Conservation (phyloP, 495 filamentous ascomycete genomes). For the Lichenothelia convexa region DNA sequence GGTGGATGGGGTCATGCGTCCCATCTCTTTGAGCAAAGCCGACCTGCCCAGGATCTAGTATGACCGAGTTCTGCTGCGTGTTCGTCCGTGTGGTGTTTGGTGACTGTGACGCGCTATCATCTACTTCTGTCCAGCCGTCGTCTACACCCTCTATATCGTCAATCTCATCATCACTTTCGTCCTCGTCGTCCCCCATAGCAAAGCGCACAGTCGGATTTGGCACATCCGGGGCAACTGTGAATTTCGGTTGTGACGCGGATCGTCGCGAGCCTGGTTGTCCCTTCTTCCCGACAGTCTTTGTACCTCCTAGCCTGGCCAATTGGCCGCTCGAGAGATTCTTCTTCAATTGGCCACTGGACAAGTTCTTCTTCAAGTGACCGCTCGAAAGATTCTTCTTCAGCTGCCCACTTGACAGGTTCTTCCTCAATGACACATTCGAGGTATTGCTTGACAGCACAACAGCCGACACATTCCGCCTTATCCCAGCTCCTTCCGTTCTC, state of each 20-base stretch:
- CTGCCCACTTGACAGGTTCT: slow-evolving; percentile 4
- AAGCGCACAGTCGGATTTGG: neutral
- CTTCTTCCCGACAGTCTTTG: neutral
- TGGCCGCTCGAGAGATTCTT: slow-evolving; percentile 4
- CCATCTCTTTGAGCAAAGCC: no score
- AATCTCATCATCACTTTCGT: slow-evolving; percentile 8
- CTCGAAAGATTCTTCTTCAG: no score
- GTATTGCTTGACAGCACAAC: slow-evolving; percentile 8
- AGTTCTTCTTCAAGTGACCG: no score
- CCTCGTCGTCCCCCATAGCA: slow-evolving; percentile 3
- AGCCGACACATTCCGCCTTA: slow-evolving; percentile 20
- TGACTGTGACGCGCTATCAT: slow-evolving; percentile 24
- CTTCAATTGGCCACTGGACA: no score
- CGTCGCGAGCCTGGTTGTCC: neutral
- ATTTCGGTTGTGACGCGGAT: neutral
- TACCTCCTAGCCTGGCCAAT: neutral
- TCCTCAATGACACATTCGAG: slow-evolving; percentile 1
- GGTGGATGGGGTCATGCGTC: no score
- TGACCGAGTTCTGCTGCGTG: slow-evolving; percentile 21
- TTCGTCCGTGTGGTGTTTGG: slow-evolving; percentile 23
- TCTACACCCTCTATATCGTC: no score
- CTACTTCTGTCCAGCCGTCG: slow-evolving; percentile 25
- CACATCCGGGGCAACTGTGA: neutral
- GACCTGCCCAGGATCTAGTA: neutral
- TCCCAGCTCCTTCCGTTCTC: slow-evolving; percentile 9